Conservation (phyloP, 352 stramenopile genomes). For the Phytopythium mirpurense region DNA sequence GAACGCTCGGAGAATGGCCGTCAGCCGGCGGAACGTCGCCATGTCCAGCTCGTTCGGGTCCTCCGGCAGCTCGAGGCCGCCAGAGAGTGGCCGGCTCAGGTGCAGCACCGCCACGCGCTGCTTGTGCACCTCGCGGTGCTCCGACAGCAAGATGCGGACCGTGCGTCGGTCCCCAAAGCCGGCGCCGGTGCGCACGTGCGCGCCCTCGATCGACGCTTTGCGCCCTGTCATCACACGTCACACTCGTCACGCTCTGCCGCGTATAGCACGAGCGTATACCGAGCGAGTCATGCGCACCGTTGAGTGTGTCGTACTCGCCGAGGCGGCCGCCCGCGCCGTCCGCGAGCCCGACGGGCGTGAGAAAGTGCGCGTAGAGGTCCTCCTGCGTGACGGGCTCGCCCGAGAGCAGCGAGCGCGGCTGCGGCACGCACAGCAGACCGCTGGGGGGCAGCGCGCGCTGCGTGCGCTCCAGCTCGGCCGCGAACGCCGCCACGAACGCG, state of each 20-base stretch:
- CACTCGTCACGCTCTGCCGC: no score
- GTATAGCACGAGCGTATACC: no score
- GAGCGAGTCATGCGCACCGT: constrained; percentile 24
- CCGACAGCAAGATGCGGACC: constrained; percentile 69
- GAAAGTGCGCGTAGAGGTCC: constrained; percentile 52
- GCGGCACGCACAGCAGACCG: constrained; percentile 65
- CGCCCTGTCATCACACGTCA: constrained; percentile 28
- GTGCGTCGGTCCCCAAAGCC: constrained; percentile 51
- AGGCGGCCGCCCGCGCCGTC: constrained; percentile 11
- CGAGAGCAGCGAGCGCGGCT: constrained; percentile 50
- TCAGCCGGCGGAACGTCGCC: constrained; percentile 66
- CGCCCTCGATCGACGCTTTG: constrained; percentile 44
- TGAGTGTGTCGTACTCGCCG: constrained; percentile 62
- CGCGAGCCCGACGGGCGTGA: constrained; percentile 26
- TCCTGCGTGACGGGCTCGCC: constrained; percentile 29
- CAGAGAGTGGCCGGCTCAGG: constrained; percentile 60
- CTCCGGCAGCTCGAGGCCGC: constrained; percentile 57
- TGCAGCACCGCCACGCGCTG: constrained; percentile 65
- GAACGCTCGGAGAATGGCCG: constrained; percentile 69
- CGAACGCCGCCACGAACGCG: constrained; percentile 36
- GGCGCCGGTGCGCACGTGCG: constrained; percentile 39
- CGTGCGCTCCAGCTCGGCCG: constrained; percentile 34
- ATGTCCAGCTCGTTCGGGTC: constrained; percentile 73
- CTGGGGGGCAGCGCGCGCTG: constrained; percentile 43
- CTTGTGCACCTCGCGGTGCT: constrained; percentile 40